Conservation (phyloP, 2,329 filamentous ascomycete genomes). For the Cladophialophora yegresii region DNA sequence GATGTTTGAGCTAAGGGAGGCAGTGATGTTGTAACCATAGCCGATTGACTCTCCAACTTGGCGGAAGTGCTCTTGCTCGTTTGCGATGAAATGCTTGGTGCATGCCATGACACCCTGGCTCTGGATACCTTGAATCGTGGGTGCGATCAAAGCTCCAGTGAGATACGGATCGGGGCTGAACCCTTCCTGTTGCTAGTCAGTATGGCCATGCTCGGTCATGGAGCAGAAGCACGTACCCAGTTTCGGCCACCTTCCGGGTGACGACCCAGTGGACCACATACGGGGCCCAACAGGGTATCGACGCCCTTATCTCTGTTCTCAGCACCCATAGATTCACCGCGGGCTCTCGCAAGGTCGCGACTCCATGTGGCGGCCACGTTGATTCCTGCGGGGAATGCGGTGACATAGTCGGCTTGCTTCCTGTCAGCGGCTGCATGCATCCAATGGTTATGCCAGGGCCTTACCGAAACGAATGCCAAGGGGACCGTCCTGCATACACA, state of each 20-base stretch:
- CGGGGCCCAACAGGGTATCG: slow-evolving; percentile 74
- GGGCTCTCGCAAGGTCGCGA: slow-evolving; percentile 66
- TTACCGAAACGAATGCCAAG: slow-evolving; percentile 71
- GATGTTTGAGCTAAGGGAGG: slow-evolving; percentile 62
- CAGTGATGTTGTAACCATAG: slow-evolving; percentile 64
- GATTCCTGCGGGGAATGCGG: slow-evolving; percentile 76
- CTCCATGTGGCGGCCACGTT: slow-evolving; percentile 85
- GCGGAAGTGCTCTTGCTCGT: slow-evolving; percentile 75
- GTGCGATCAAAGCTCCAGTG: slow-evolving; percentile 69
- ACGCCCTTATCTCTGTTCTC: slow-evolving; percentile 76
- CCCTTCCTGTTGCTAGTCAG: slow-evolving; percentile 42
- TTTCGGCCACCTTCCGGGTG: slow-evolving; percentile 68
- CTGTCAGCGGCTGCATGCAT: slow-evolving; percentile 17
- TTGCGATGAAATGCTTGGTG: slow-evolving; percentile 73
- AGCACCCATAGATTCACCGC: slow-evolving; percentile 71
- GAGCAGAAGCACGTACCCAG: slow-evolving; percentile 54
- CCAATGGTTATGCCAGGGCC: neutral
- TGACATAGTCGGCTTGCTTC: slow-evolving; percentile 69
- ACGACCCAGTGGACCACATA: slow-evolving; percentile 71
- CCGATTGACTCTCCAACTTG: slow-evolving; percentile 60
- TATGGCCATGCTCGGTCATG: neutral
- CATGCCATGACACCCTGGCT: slow-evolving; percentile 79
- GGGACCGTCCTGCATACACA: slow-evolving; percentile 88
- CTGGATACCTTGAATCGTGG: slow-evolving; percentile 78
- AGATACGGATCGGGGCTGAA: slow-evolving; percentile 74